Base-by-base conservation (phyloP, 1,284 basidiomycete genomes). In the Neolentinus lepideus region DNA sequence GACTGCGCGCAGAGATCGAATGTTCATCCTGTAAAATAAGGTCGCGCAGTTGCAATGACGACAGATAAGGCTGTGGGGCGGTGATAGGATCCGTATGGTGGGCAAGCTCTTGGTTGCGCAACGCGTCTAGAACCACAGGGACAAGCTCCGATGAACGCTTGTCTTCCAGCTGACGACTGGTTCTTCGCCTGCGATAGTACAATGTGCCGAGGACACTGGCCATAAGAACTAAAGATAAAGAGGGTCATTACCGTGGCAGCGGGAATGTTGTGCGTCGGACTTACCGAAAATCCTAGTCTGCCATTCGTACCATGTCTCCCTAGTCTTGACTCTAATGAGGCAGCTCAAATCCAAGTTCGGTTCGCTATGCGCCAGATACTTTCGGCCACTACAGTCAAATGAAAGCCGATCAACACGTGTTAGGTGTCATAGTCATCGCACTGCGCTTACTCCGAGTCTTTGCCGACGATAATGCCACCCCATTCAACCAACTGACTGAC, bases 21-120 rank as follows among this genome's bases (percentile, higher is more conserved):
- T 91, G 89, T 57, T 92, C 88, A 53, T 90, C 84, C 60, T 90
- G 86, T 24, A 99, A 74, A 45, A 98, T 81, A 46, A 91, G 77
- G 71, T 99, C 96, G 47, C 97, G 87, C 33, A 99, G 80, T 66
- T 98, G 95, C 51, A 91, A 75, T 4, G 93, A 92, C 1, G 93
- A 90, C 56, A 98, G 72, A 74, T 89, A 95, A 2, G 92, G 83
- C 56, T 85, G 78, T 1, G 93, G 85, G 33, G 84, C 81, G 52
- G 79, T 80, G 56, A 90, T 83, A 6, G 93, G 92, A 67, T 97
- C 94, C 59, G 83, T 81, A 67, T 94, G 86, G 71, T 98, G 86
- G 2, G 84, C 81, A 59, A 90, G 76, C 67, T 96, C 92, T 73
- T 93, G 92, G 66, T 92, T 90, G 63, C 89, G 89, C 59, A 97